phyloP scores from a whole-genome alignment of 176 grass and related monocot genomes.

The Ensete ventricosum region DNA sequence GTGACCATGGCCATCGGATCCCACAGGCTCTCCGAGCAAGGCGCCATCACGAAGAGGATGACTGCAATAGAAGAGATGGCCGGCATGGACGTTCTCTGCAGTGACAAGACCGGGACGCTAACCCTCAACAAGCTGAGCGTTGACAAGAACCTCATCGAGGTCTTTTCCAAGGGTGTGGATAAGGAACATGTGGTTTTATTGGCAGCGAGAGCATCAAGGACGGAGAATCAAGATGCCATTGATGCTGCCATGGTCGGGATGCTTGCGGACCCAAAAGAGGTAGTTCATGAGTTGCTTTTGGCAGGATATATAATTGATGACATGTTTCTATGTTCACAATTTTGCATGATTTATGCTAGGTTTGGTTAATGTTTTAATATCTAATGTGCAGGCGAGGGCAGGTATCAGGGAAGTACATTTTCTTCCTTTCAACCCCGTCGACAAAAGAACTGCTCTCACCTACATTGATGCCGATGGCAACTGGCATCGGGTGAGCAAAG shows the following conservation, averaged over 20 bases:
- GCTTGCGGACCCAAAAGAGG: conserved; percentile 73
- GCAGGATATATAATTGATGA: neutral
- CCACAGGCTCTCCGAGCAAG: conserved; percentile 51
- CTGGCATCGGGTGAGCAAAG: conserved; percentile 91
- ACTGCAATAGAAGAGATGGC: conserved; percentile 98
- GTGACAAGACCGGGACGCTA: conserved; percentile 94
- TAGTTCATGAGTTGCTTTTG: conserved; percentile 1
- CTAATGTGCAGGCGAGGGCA: conserved; percentile 39
- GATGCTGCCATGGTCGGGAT: conserved; percentile 82
- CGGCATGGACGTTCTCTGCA: conserved; percentile 80
- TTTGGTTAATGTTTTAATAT: conserved; percentile 8
- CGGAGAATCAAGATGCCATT: conserved; percentile 98
- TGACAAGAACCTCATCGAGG: conserved; percentile 62
- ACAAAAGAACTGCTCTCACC: conserved; percentile 94
- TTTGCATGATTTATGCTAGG: neutral
- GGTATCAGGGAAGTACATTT: conserved; percentile 77
- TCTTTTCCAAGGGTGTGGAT: conserved; percentile 36
- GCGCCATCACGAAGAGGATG: conserved; percentile 96
- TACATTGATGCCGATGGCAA: conserved; percentile 31
- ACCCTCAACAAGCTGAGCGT: conserved; percentile 82
- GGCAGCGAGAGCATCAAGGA: conserved; percentile 64
- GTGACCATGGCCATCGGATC: conserved; percentile 98
- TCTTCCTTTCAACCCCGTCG: conserved; percentile 90
- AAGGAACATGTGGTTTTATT: conserved; percentile 34
- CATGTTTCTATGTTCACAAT: neutral